phyloP scores from a whole-genome alignment of 176 grass and related monocot genomes.

The Phoenix dactylifera region DNA sequence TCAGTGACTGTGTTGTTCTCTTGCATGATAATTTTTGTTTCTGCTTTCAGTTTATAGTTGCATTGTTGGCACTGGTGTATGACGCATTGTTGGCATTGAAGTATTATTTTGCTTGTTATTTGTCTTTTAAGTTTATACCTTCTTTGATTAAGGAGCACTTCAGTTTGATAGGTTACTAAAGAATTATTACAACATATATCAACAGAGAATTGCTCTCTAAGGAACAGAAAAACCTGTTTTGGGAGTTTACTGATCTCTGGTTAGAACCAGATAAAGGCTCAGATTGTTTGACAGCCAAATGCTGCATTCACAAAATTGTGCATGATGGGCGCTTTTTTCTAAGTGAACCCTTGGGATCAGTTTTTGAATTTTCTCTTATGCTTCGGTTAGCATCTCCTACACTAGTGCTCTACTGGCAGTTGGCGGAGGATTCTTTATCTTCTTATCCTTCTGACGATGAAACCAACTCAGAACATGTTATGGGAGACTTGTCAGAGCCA shows the following conservation, averaged over 20 bases:
- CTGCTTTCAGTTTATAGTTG: no score
- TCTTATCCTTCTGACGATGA: constrained; percentile 34
- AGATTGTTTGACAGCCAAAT: constrained; percentile 79
- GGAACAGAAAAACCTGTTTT: constrained; percentile 68
- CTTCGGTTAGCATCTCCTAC: constrained; percentile 84
- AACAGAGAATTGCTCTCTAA: constrained; percentile 80
- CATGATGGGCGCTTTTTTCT: constrained; percentile 56
- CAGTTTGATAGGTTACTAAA: not conserved
- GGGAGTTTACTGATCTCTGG: constrained; percentile 77
- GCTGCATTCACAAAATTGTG: constrained; percentile 69
- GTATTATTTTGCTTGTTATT: no score
- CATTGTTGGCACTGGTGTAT: no score
- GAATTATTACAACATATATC: constrained; percentile 15
- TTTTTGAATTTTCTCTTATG: constrained; percentile 92
- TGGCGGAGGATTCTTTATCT: constrained; percentile 82
- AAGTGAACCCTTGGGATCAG: constrained; percentile 49
- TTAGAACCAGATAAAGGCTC: constrained; percentile 60
- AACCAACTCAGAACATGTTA: not conserved
- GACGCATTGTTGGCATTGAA: no score
- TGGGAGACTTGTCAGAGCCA: constrained; percentile 24
- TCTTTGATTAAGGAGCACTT: no score
- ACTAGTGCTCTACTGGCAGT: constrained; percentile 70
- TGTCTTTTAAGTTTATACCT: no score
- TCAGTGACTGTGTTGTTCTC: no score
- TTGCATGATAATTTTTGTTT: no score